Base-by-base conservation (phyloP, 345 rosid genomes). In the Noccaea bulbosa region DNA sequence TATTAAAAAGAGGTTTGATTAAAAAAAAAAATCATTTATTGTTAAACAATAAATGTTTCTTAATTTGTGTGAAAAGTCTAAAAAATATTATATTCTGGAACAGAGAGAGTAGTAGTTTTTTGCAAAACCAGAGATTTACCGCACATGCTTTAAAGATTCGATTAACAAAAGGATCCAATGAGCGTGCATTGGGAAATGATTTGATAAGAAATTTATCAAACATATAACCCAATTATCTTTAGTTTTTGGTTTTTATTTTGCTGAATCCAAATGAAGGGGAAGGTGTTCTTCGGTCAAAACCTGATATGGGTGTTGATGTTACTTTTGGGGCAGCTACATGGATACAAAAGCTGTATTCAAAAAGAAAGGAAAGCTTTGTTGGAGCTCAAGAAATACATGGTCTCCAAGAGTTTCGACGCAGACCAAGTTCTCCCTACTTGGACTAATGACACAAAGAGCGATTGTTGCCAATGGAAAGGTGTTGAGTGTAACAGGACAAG, bases 381-480 rank as follows among this genome's bases (percentile, higher is more conserved):
- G 14, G 65, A 69, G 56, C 15, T 69, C 55, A 69, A 69, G 30
- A 37, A 17, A 0, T 43, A 41, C 20, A 0, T 67, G 2, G 1
- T 43, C 52, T 54, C 62, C 3, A 33, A 0, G 30, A 53, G 8
- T 12, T 5, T 5, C 8, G 2, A n/a, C 4, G 8, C 5, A 2
- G 8, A 0, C 35, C 27, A 24, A 24, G 52, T 34, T 20, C 20
- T 54, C 11, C 34, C 69, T 37, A 47, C 45, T 49, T 63, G 68
- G 68, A 63, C 4, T 47, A 63, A 47, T 63, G 55, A 47, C 5
- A 47, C 45, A 17, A 47, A 8, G 7, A 68, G 72, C 4, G 11
- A 55, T 34, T 68, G 64, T 12, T 68, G 72, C 5, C 24, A 2
- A 5, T 68, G 72, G 72, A 4, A 55, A 0, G 64, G 64, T 0